phyloP scores from a whole-genome alignment of 129 eudicot genomes.

The Scalesia atractyloides region DNA sequence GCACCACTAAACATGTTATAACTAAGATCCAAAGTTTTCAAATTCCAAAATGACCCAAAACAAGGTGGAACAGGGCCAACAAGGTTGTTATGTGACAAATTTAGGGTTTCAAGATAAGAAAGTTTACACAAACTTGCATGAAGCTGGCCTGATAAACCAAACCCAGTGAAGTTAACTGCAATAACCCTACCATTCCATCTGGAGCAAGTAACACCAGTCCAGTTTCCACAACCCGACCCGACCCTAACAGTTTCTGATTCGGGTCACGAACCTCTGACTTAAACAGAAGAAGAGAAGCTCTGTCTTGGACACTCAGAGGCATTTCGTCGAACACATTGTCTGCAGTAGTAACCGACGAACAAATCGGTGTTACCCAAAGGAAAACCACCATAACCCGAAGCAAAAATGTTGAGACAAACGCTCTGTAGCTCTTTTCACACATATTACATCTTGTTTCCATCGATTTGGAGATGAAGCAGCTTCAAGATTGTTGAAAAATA shows the following conservation, averaged over 20 bases:
- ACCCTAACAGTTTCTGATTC: constrained; percentile 56
- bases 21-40: constrained; percentile 61
- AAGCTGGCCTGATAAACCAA: constrained; percentile 57
- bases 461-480: constrained; percentile 7
- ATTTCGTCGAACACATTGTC: constrained; percentile 25
- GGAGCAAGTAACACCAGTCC: constrained; percentile 69
- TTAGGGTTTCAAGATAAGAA: constrained; percentile 59
- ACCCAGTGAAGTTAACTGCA: constrained; percentile 61
- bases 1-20: constrained; percentile 53
- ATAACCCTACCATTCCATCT: constrained; percentile 65
- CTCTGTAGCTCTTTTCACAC: constrained; percentile 13
- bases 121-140: constrained; percentile 73
- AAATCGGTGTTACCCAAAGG: constrained; percentile 13
- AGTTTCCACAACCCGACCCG: constrained; percentile 55
- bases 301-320: constrained; percentile 48
- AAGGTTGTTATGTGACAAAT: constrained; percentile 61
- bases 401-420: constrained; percentile 22
- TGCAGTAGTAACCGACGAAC: constrained; percentile 32
- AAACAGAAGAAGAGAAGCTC: constrained; percentile 57
- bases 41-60: constrained; percentile 52
- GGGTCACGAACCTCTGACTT: constrained; percentile 71
- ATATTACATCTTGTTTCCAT: constrained; percentile 50
- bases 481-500: not conserved
- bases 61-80: constrained; percentile 58
- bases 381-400: constrained; percentile 29